Conservation (phyloP, 2,329 filamentous ascomycete genomes). For the Aspergillus texensis region DNA sequence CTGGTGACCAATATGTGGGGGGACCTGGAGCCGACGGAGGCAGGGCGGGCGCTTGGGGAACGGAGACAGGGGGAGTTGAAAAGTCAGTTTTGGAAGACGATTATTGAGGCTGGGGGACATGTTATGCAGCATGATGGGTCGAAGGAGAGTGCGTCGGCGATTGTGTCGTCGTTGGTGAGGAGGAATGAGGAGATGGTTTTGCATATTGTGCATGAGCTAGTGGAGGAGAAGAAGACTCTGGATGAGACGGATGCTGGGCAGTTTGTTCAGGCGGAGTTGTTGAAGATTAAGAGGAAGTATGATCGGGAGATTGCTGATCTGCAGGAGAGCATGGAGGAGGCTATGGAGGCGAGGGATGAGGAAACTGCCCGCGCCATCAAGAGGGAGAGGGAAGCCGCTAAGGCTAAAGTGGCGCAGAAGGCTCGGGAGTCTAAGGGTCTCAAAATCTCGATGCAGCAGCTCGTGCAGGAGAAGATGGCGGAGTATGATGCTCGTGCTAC, state of each 20-base stretch:
- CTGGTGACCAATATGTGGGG: constrained; percentile 4
- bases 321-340: background rate
- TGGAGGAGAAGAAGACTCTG: constrained; percentile 9
- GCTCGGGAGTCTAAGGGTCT: background rate
- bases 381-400: constrained; percentile 64
- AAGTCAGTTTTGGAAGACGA: background rate
- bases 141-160: background rate
- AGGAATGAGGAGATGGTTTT: background rate
- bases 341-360: background rate
- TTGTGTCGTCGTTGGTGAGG: background rate
- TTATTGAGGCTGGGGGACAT: background rate
- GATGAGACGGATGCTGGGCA: constrained; percentile 12
- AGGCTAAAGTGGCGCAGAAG: constrained; percentile 1
- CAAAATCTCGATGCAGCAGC: background rate
- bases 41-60: background rate
- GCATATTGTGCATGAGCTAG: background rate
- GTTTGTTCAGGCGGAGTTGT: background rate
- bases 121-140: background rate
- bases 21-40: background rate
- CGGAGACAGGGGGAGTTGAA: background rate
- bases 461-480: background rate
- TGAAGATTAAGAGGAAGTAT: background rate
- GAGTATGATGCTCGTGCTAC: background rate
- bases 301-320: background rate
- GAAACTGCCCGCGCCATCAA: background rate